Evolutionary conservation across 1,284 basidiomycete species (phyloP).

Genomic region (Lignosus rhinocerotis): DNA sequence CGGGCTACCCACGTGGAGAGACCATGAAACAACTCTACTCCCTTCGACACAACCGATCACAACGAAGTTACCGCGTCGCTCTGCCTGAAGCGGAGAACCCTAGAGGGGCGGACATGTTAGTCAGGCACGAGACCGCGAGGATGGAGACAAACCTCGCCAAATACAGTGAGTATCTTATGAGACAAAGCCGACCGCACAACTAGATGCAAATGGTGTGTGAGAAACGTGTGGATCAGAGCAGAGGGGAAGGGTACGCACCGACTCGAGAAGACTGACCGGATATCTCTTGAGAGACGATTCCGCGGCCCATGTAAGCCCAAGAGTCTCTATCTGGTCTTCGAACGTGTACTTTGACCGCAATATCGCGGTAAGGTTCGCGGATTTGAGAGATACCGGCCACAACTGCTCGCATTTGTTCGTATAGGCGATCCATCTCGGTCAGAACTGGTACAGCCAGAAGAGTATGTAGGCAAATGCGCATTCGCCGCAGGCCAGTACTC

Average conservation of each 20-base stretch:
- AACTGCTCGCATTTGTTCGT: slow-evolving; percentile 26
- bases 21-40: slow-evolving; percentile 77
- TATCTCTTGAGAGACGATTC: slow-evolving; percentile 69
- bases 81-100: slow-evolving; percentile 74
- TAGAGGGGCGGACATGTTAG: slow-evolving; percentile 30
- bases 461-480: slow-evolving; percentile 21
- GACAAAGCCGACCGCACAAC: slow-evolving; percentile 67
- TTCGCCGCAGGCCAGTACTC: slow-evolving; percentile 16
- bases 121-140: slow-evolving; percentile 20
- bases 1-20: slow-evolving; percentile 58
- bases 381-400: slow-evolving; percentile 19
- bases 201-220: slow-evolving; percentile 30
- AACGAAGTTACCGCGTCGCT: slow-evolving; percentile 82
- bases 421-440: slow-evolving; percentile 26
- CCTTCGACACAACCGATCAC: slow-evolving; percentile 76
- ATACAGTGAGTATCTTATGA: slow-evolving; percentile 67
- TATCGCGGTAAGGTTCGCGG: slow-evolving; percentile 47
- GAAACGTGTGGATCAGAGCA: slow-evolving; percentile 11
- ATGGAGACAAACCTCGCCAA: slow-evolving; percentile 58
- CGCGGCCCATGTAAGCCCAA: slow-evolving; percentile 80
- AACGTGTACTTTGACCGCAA: slow-evolving; percentile 82
- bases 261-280: slow-evolving; percentile 72
- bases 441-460: slow-evolving; percentile 22
- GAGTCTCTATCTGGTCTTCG: slow-evolving; percentile 73
- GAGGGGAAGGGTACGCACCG: slow-evolving; percentile 46